These are phyloP conservation scores for Kodamaea sagamina DNA, from an alignment of 805 yeast genomes.

Conservation along the genomic window DNA sequence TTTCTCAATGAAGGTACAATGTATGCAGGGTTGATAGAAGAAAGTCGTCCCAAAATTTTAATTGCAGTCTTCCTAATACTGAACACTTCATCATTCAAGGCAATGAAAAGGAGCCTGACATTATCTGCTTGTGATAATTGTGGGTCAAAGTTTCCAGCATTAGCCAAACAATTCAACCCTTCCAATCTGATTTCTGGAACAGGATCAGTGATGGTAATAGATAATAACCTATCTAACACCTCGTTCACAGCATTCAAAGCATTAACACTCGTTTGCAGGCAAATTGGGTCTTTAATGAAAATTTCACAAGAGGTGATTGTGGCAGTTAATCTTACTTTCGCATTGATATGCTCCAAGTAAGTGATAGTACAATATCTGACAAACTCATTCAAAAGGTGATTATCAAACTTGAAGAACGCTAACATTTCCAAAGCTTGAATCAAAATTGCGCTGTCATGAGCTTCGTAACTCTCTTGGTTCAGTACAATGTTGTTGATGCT, in stretches of 20 bases:
- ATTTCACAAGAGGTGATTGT: slow-evolving; percentile 80
- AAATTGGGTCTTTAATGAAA: slow-evolving; percentile 78
- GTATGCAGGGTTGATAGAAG: slow-evolving; percentile 89
- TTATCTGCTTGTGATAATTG: slow-evolving; percentile 94
- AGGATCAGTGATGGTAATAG: slow-evolving; percentile 87
- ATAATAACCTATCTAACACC: slow-evolving; percentile 75
- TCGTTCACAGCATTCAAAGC: slow-evolving; percentile 82
- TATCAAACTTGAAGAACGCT: slow-evolving; percentile 70
- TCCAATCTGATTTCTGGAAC: slow-evolving; percentile 81
- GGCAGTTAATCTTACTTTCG: slow-evolving; percentile 80
- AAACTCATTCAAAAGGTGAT: slow-evolving; percentile 80
- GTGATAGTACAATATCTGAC: slow-evolving; percentile 81
- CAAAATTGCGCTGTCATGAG: slow-evolving; percentile 49
- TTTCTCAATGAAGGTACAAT: slow-evolving; percentile 91
- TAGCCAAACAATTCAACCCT: slow-evolving; percentile 63
- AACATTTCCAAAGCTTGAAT: slow-evolving; percentile 80
- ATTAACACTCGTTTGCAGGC: slow-evolving; percentile 76
- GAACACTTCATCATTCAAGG: slow-evolving; percentile 88
- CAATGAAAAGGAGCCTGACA: slow-evolving; percentile 79
- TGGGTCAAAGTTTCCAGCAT: slow-evolving; percentile 76
- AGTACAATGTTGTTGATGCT: slow-evolving; percentile 36
- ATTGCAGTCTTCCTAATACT: slow-evolving; percentile 78
- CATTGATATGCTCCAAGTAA: slow-evolving; percentile 77
- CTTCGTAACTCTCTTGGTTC: slow-evolving; percentile 35
- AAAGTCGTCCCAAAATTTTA: slow-evolving; percentile 77